phyloP scores from a whole-genome alignment of 2,329 filamentous ascomycete genomes.

The Sporothrix pseudoabietina region DNA sequence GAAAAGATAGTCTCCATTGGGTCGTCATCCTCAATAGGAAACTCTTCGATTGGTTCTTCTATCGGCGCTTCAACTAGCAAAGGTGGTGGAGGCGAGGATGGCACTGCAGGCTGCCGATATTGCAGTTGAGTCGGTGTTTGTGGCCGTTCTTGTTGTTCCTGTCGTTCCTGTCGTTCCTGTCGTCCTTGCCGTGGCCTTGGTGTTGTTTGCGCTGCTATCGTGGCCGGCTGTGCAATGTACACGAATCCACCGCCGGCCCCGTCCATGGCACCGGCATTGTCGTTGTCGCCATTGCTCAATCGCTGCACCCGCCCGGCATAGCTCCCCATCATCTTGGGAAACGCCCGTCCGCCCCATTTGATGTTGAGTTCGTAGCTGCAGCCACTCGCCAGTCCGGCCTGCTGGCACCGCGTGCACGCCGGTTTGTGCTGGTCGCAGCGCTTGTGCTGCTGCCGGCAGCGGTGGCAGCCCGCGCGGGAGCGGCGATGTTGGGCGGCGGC shows the following conservation, averaged over 20 bases:
- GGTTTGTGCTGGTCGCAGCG: conserved; percentile 55
- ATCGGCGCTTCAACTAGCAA: not conserved
- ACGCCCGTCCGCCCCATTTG: conserved; percentile 31
- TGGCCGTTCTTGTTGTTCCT: not conserved
- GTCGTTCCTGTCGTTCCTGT: not conserved
- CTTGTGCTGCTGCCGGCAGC: conserved; percentile 29
- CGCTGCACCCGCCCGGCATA: conserved; percentile 27
- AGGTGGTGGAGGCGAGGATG: not conserved
- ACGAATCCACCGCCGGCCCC: conserved; percentile 14
- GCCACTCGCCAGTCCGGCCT: conserved; percentile 46
- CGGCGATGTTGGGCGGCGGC: not conserved
- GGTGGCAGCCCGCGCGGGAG: conserved; percentile 28
- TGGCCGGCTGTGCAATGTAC: conserved; percentile 18
- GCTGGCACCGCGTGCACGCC: conserved; percentile 52
- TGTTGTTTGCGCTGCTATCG: not conserved
- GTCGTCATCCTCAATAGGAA: not conserved
- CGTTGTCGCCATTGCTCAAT: conserved; percentile 7
- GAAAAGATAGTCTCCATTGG: not conserved
- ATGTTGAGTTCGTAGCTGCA: conserved; percentile 41
- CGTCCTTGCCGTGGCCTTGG: not conserved
- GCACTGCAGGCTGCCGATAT: not conserved
- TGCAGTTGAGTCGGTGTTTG: not conserved
- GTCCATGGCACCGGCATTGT: not conserved
- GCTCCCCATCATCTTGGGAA: conserved; percentile 28
- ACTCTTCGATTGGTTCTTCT: not conserved